Percentiles rank a stretch among this genome's conserved stretches.
Conservation (phyloP, 768 basidiomycete species). For the Porpolomopsis calyptriformis region DNA sequence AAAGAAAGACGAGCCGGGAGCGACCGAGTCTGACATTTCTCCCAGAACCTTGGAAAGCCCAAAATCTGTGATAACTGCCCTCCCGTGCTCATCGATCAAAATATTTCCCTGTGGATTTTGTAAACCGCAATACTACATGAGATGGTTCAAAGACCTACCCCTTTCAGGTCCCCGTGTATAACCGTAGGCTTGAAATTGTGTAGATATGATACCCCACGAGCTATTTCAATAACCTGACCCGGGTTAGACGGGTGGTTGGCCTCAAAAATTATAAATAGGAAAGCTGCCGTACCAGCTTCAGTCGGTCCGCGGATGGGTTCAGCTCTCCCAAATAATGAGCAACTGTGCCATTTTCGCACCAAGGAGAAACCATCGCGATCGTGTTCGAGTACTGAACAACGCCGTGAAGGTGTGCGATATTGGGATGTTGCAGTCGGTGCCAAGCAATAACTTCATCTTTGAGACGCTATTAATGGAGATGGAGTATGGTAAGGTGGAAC, state of each 20-base stretch:
- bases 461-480: slow-evolving; percentile 33
- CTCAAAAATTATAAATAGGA: slow-evolving; percentile 10
- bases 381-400: slow-evolving; percentile 39
- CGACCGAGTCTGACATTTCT: slow-evolving; percentile 34
- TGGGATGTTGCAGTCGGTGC: slow-evolving; percentile 46
- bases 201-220: slow-evolving; percentile 46
- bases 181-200: slow-evolving; percentile 45
- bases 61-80: slow-evolving; percentile 51
- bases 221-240: slow-evolving; percentile 40
- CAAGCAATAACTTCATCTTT: slow-evolving; percentile 48
- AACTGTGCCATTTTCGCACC: slow-evolving; percentile 52
- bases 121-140: not conserved
- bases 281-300: slow-evolving; percentile 32
- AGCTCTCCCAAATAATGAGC: slow-evolving; percentile 33
- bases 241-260: slow-evolving; percentile 1
- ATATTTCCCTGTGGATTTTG: slow-evolving; percentile 39
- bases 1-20: slow-evolving; percentile 31
- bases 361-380: slow-evolving; percentile 55
- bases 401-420: slow-evolving; percentile 46
- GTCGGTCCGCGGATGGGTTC: slow-evolving; percentile 31
- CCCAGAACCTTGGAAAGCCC: slow-evolving; percentile 49
- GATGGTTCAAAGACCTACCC: slow-evolving; percentile 35
- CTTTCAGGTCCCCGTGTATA: slow-evolving; percentile 54
- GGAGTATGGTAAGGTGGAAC: not conserved
- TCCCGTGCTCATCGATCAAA: slow-evolving; percentile 40